Base-by-base conservation (phyloP, 1,284 basidiomycete species). In the Coniophora puteana region DNA sequence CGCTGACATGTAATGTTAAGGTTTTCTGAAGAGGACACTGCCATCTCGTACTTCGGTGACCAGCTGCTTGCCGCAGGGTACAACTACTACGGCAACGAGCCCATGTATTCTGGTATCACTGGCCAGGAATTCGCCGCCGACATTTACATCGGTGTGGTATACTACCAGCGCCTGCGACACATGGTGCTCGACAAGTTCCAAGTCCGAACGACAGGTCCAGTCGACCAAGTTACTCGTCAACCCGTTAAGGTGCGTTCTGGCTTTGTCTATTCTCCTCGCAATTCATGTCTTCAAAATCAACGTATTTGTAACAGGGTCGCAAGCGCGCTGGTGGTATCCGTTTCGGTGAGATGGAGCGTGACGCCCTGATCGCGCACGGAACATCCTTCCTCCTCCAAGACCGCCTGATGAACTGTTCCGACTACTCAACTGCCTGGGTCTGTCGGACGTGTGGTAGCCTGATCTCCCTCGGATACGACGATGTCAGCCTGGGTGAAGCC, bases 171-270 rank as follows among this genome's bases (percentile, higher is more conserved):
- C 46, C 74, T 99, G 46, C 83, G 96, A 53, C 96, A 99, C 78
- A 99, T 99, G 96, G 96, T 99, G 41, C 78, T 97, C 55, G 96
- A 99, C 75, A 99, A 99, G 69, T 99, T 95, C 78, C 96, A 99
- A 71, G 94, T 98, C 26, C 85, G 96, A 54, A 98, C 96, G 21
- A 98, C 93, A 20, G 96, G 96, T 4, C 94, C 94, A 8, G 92
- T 99, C 27, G 95, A 99, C 67, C 84, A 89, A 20, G 71, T 98
- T 33, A 99, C 96, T 5, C 80, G 93, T 51, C 96, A 99, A 63
- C 96, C 96, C 35, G 91, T 99, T 59, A 98, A 99, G 80, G 92
- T 88, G 57, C 58, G 73, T 56, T 41, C 24, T 44, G 34, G 24
- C 17, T 32, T 36, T 39, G 18, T 29, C 35, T 17, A 14, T 31